Evolutionary conservation across 306 rosid species (phyloP).

Genomic region (Lotus japonicus): DNA sequence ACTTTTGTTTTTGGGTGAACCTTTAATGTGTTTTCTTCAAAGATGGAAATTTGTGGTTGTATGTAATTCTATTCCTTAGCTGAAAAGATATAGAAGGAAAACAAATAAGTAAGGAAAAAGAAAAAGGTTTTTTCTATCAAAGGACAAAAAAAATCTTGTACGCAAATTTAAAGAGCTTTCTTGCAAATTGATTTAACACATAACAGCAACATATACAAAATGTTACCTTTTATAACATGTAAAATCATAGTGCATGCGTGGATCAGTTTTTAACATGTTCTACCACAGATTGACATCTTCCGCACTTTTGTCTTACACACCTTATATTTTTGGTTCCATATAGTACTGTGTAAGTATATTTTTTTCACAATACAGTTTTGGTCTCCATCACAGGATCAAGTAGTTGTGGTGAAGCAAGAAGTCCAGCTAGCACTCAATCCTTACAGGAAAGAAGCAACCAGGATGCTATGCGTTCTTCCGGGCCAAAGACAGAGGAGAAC

Average conservation of each 20-base stretch:
- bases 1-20: neutral
- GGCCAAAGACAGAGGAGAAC: slow-evolving; percentile 30
- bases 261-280: too few species aligned
- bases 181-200: too few species aligned
- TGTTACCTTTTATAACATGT: too few species aligned
- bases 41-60: neutral
- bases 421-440: slow-evolving; percentile 42
- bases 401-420: slow-evolving; percentile 54
- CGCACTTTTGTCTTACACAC: too few species aligned
- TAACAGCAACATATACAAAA: too few species aligned
- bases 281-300: too few species aligned
- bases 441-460: slow-evolving; percentile 42
- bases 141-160: too few species aligned
- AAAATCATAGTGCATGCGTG: too few species aligned
- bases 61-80: neutral
- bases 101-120: neutral
- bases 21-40: neutral
- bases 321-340: too few species aligned
- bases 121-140: neutral
- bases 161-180: too few species aligned
- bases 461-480: slow-evolving; percentile 39
- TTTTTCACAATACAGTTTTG: slow-evolving; percentile 17
- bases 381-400: slow-evolving; percentile 52
- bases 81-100: neutral
- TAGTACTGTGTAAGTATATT: neutral